Conservation (phyloP, 768 basidiomycete species). For the Boletus tomentosulus region DNA sequence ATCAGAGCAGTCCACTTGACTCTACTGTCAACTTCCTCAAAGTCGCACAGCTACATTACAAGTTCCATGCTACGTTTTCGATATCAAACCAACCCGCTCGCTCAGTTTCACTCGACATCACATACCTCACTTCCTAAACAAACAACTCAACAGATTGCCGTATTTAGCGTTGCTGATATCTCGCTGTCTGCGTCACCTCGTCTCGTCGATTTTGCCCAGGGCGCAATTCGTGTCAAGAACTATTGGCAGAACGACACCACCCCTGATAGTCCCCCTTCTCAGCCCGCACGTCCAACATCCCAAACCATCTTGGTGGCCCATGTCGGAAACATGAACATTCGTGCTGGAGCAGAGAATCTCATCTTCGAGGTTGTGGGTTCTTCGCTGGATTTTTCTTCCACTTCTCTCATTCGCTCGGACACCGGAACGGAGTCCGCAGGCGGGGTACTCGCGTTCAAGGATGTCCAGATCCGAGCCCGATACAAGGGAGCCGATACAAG, state of each 20-base stretch:
- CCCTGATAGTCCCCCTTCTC: constrained; percentile 2
- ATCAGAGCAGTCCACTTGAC: constrained; percentile 17
- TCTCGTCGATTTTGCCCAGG: constrained; percentile 56
- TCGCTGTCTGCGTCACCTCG: constrained; percentile 49
- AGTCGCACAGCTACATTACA: constrained; percentile 21
- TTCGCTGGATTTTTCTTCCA: constrained; percentile 22
- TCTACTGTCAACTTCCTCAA: constrained; percentile 18
- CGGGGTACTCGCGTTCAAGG: constrained; percentile 44
- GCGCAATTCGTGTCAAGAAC: constrained; percentile 48
- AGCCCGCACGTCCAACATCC: constrained; percentile 4
- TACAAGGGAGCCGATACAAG: constrained; percentile 40
- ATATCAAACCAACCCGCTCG: constrained; percentile 14
- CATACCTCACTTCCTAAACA: constrained; percentile 13
- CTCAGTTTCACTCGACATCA: constrained; percentile 9
- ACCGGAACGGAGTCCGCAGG: constrained; percentile 41
- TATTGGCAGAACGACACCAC: constrained; percentile 17
- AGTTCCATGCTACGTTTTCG: constrained; percentile 25
- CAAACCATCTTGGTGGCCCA: constrained; percentile 38
- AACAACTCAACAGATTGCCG: constrained; percentile 17
- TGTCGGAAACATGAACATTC: constrained; percentile 45
- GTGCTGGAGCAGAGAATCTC: constrained; percentile 68
- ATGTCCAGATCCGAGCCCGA: constrained; percentile 55
- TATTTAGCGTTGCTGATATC: constrained; percentile 40
- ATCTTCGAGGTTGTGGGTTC: constrained; percentile 55
- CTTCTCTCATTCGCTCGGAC: constrained; percentile 12